phyloP scores from a whole-genome alignment of 2,329 filamentous ascomycete species.

The Fusarium sp. region DNA sequence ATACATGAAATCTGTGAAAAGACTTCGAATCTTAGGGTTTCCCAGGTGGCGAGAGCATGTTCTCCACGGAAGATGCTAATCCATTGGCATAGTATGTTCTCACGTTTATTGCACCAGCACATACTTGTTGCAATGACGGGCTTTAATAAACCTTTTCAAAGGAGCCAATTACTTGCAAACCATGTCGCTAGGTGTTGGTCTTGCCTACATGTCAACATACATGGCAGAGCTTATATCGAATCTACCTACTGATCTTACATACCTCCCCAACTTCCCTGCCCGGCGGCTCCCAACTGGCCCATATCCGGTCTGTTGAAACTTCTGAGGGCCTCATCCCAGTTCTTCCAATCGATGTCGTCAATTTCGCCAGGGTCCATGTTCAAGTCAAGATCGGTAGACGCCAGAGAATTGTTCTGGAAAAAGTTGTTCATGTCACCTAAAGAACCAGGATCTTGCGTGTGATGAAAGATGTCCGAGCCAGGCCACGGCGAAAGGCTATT shows the following conservation, averaged over 20 bases:
- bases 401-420: constrained; percentile 5
- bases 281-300: constrained; percentile 2
- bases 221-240: not conserved
- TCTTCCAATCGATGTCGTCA: constrained; percentile 37
- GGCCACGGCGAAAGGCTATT: constrained; percentile 23
- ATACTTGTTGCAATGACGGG: not conserved
- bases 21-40: not conserved
- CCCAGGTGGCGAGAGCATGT: not conserved
- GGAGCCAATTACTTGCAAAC: not conserved
- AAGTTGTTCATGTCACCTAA: constrained; percentile 6
- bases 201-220: not conserved
- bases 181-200: not conserved
- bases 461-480: constrained; percentile 12
- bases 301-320: constrained; percentile 5
- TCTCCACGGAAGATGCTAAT: not conserved
- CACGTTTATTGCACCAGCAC: not conserved
- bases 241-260: constrained; percentile 9
- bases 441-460: not conserved
- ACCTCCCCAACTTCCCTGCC: constrained; percentile 33
- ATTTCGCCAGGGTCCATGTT: constrained; percentile 31
- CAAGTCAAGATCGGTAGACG: constrained; percentile 15
- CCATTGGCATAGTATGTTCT: not conserved
- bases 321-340: constrained; percentile 34
- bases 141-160: not conserved
- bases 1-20: not conserved